These are phyloP conservation scores for Nymphaea colorata DNA, from an alignment of 164 flowering plant species.

Conservation along the genomic window DNA sequence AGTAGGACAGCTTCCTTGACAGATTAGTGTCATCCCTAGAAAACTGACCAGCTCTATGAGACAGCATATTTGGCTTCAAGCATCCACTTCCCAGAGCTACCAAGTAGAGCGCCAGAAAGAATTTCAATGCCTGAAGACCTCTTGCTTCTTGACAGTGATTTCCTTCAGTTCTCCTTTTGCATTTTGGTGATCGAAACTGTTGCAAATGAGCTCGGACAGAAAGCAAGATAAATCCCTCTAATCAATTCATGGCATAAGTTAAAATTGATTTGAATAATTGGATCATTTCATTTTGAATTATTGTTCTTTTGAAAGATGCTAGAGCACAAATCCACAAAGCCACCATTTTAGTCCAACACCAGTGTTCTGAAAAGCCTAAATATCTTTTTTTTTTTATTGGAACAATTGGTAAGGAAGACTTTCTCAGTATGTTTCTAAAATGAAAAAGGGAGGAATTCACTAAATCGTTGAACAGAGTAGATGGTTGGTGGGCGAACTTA, in stretches of 20 bases:
- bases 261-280: background rate
- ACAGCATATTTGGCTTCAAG: constrained; percentile 11
- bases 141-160: constrained; percentile 23
- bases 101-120: constrained; percentile 10
- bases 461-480: too few relatives aligned
- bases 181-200: constrained; percentile 32
- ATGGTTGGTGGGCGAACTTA: too few relatives aligned
- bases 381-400: background rate
- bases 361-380: background rate
- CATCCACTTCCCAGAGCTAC: constrained; percentile 14
- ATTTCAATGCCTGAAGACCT: constrained; percentile 27
- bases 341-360: background rate
- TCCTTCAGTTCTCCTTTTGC: constrained; percentile 7
- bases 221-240: constrained; percentile 43
- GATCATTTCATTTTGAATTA: background rate
- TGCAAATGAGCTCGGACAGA: constrained; percentile 22
- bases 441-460: too few relatives aligned
- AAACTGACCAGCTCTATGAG: constrained; percentile 17
- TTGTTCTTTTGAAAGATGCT: background rate
- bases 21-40: constrained; percentile 18
- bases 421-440: background rate
- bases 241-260: background rate
- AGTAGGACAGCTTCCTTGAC: constrained; percentile 45
- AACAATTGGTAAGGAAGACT: too few relatives aligned
- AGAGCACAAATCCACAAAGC: background rate